Evolutionary conservation across 2,329 filamentous ascomycete genomes (phyloP).

Genomic region (Paecilomyces formosus): DNA sequence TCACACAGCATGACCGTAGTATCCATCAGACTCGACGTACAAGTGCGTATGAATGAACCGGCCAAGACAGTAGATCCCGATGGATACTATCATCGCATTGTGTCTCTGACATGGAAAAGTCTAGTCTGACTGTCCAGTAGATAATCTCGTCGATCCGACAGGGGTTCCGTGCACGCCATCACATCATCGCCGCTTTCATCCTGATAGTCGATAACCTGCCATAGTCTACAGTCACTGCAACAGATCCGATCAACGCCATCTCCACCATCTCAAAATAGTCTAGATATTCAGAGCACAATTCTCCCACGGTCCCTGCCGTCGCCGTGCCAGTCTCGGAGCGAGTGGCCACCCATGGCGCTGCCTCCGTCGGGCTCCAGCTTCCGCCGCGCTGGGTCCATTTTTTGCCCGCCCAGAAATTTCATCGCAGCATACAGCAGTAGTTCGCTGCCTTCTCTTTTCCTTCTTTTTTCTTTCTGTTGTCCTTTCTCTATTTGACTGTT

Average conservation of each 20-base stretch:
- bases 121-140: background rate
- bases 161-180: background rate
- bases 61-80: too few relatives aligned
- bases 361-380: background rate
- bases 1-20: too few relatives aligned
- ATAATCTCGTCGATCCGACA: background rate
- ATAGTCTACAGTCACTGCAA: background rate
- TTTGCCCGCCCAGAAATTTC: background rate
- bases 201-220: background rate
- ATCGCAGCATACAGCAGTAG: too few relatives aligned
- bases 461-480: background rate
- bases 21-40: too few relatives aligned
- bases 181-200: background rate
- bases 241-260: background rate
- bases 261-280: background rate
- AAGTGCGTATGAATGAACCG: too few relatives aligned
- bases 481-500: too few relatives aligned
- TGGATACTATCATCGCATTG: too few relatives aligned
- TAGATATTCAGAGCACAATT: background rate
- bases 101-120: too few relatives aligned
- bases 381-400: background rate
- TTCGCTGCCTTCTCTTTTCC: background rate
- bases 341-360: constrained; percentile 1
- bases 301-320: background rate
- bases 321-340: background rate